A percentile compares a stretch with the other conserved stretches of the same genome.
These are phyloP conservation scores for Fusarium incarnatum DNA, from an alignment of 2,329 filamentous ascomycete genomes.

Conservation along the genomic window DNA sequence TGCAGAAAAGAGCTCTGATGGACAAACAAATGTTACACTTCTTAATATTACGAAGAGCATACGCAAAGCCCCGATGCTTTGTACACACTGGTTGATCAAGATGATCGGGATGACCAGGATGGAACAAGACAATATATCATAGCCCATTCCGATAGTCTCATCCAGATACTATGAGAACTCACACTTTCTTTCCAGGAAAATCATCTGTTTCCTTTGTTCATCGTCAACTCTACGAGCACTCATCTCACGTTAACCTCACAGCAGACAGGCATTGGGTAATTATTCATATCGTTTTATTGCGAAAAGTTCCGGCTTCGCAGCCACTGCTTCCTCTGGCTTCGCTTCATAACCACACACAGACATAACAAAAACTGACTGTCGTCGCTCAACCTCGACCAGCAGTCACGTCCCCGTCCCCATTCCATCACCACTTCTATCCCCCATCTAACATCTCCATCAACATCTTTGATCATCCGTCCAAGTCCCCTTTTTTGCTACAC, in stretches of 20 bases:
- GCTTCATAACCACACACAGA: conserved; percentile 26
- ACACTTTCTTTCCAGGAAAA: not conserved
- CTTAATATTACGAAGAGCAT: accelerated
- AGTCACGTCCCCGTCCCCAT: conserved; percentile 31
- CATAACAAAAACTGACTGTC: conserved; percentile 30
- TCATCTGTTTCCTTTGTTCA: not conserved
- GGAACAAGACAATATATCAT: not conserved
- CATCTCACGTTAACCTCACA: not conserved
- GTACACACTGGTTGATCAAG: not conserved
- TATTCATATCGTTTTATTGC: conserved; percentile 41
- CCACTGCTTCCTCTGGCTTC: conserved; percentile 33
- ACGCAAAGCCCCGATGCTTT: not conserved
- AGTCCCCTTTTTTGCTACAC: conserved; percentile 36
- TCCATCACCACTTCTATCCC: conserved; percentile 24
- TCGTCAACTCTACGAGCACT: not conserved
- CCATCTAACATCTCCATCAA: conserved; percentile 31
- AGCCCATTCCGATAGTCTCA: not conserved
- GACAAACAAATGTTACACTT: not conserved
- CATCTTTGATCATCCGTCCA: conserved; percentile 23
- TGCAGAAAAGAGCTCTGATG: not conserved
- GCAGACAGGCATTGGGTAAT: not conserved
- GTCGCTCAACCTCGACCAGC: conserved; percentile 41
- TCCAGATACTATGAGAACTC: not conserved
- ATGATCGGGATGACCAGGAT: too few species aligned
- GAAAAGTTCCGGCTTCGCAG: conserved; percentile 37